Percentiles rank a stretch among this genome's conserved stretches.
phyloP scores from a whole-genome alignment of 106 monocot species.

The Xerophyta viscosa region DNA sequence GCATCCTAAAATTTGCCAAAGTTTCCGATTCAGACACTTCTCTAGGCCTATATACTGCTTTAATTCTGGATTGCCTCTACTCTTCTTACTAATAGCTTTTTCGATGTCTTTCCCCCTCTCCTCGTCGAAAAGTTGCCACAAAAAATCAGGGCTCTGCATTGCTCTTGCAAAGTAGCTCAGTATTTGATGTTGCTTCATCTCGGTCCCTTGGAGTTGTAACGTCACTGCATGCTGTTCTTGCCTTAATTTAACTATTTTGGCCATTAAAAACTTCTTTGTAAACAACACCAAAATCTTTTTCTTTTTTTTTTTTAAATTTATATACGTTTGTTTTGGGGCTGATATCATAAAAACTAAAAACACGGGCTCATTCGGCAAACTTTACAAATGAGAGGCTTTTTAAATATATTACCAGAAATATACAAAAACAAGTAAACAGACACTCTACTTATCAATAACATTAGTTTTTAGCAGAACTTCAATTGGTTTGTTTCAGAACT shows the following conservation, averaged over 20 bases:
- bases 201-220: conserved; percentile 47
- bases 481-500: too few species aligned
- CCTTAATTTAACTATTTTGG: conserved; percentile 73
- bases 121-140: conserved; percentile 37
- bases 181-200: conserved; percentile 73
- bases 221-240: conserved; percentile 75
- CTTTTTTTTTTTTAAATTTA: too few species aligned
- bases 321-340: too few species aligned
- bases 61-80: conserved; percentile 8
- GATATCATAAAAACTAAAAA: too few species aligned
- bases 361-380: too few species aligned
- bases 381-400: too few species aligned
- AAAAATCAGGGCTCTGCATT: conserved; percentile 60
- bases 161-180: conserved; percentile 70
- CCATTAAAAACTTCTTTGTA: conserved; percentile 71
- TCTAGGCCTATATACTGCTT: not conserved
- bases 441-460: too few species aligned
- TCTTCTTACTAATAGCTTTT: conserved; percentile 34
- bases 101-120: conserved; percentile 28
- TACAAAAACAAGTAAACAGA: too few species aligned
- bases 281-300: too few species aligned
- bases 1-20: too few species aligned
- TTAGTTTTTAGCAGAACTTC: too few species aligned
- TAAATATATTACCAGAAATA: too few species aligned
- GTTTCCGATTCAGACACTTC: conserved; percentile 12